Base-by-base conservation (phyloP, 2,329 filamentous ascomycete genomes). In the Cercospora citrullina region DNA sequence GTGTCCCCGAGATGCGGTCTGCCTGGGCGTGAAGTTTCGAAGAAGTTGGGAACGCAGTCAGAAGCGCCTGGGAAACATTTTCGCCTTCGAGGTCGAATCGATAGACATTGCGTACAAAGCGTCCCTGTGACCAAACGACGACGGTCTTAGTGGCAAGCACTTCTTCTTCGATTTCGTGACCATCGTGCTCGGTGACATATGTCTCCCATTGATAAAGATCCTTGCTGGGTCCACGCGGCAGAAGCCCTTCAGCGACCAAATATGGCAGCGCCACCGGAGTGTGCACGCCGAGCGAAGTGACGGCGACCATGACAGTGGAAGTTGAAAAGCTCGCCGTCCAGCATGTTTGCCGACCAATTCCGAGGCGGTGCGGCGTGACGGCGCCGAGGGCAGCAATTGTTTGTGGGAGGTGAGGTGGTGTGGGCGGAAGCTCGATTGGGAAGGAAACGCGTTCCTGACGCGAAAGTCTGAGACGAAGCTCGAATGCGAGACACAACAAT, bases 221-320 rank as follows among this genome's bases (percentile, higher is more conserved):
- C 28, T 87, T 80, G 18, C 87, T 81, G 3, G 91, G 87, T 69
- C 95, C 86, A 57, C 85, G 80, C 18, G 90, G 87, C 1, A 98
- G 84, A 48, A 96, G 86, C 67, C 89, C 87, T 80, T 98, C 94
- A 73, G 90, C 86, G 73, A 97, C 87, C 71, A 96, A 89, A 83
- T 95, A 93, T 70, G 88, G 88, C 71, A 98, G 85, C 72, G 91
- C 93, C 69, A 91, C 88, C 69, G 96, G 94, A 82, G 91, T 89
- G 83, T 98, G 94, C 77, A 97, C 85, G 79, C 95, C 95, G 76
- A 97, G 87, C 72, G 94, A 97, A 80, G 89, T 91, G 81, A 97
- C 88, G 78, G 91, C 89, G 74, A 94, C 94, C 96, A 99, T 99
- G 66, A 31, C 63, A 61, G 62, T 18, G 42, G 18, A 16, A 18